A percentile compares a stretch with the other conserved stretches of the same genome.
Evolutionary conservation across 441 rosid species (phyloP).

Genomic region (Adansonia gregorii): DNA sequence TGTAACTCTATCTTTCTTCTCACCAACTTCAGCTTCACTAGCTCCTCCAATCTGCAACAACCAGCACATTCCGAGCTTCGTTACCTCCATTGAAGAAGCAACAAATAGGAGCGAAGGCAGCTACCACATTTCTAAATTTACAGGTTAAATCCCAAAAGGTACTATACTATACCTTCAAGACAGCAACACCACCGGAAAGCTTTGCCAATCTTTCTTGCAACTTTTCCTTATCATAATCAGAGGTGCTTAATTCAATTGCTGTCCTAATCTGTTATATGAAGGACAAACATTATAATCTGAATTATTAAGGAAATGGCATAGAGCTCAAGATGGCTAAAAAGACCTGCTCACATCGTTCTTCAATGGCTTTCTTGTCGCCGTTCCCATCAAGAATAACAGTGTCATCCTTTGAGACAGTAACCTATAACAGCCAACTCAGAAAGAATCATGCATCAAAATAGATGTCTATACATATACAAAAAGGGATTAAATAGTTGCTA

Average conservation of each 20-base stretch:
- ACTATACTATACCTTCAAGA: slow-evolving; percentile 56
- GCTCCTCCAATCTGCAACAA: slow-evolving; percentile 83
- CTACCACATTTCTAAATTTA: neutral
- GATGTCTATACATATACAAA: neutral
- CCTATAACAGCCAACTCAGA: slow-evolving; percentile 39
- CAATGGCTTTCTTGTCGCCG: slow-evolving; percentile 77
- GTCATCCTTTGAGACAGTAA: slow-evolving; percentile 83
- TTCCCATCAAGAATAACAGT: slow-evolving; percentile 83
- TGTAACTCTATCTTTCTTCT: slow-evolving; percentile 88
- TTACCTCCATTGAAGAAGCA: neutral
- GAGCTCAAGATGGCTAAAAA: neutral
- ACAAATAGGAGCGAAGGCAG: neutral
- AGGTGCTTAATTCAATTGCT: slow-evolving; percentile 64
- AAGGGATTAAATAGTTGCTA: neutral
- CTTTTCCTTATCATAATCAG: slow-evolving; percentile 85
- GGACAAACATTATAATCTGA: neutral
- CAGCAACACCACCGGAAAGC: slow-evolving; percentile 91
- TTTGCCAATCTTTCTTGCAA: slow-evolving; percentile 86
- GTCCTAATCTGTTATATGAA: slow-evolving; percentile 56
- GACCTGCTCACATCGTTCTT: slow-evolving; percentile 86
- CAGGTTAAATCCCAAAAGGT: neutral
- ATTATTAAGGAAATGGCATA: neutral
- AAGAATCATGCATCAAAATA: neutral
- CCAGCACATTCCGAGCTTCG: neutral
- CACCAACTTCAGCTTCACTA: slow-evolving; percentile 86